These are phyloP conservation scores for Suillus plorans DNA, from an alignment of 768 basidiomycete species.

Conservation along the genomic window DNA sequence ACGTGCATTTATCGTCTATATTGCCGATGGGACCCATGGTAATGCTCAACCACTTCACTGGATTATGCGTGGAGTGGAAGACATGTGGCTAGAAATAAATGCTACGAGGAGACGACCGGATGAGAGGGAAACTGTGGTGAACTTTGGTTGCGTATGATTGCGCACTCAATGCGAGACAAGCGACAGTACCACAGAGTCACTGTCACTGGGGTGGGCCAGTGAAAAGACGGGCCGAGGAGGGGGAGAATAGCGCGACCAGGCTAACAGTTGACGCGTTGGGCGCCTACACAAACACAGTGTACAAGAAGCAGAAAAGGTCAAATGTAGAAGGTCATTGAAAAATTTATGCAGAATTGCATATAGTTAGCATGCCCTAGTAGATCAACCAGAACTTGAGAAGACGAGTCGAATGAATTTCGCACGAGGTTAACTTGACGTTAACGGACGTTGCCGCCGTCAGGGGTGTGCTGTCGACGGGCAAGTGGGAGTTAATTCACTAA, in stretches of 20 bases:
- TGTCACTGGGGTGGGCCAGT: conserved; percentile 22
- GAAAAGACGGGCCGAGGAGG: conserved; percentile 33
- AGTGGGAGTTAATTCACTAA: too few species aligned
- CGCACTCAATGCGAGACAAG: conserved; percentile 36
- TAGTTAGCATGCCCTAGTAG: background rate
- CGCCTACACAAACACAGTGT: background rate
- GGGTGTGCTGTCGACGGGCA: too few species aligned
- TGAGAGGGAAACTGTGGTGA: conserved; percentile 37
- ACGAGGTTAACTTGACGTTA: too few species aligned
- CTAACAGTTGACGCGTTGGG: background rate
- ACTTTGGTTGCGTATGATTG: conserved; percentile 29
- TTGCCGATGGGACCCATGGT: conserved; percentile 33
- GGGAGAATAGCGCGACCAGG: conserved; percentile 22
- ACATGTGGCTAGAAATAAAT: conserved; percentile 28
- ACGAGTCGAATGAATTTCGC: background rate
- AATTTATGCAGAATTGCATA: background rate
- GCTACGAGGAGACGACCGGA: conserved; percentile 29
- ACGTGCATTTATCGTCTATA: conserved; percentile 27
- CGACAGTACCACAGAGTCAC: conserved; percentile 30
- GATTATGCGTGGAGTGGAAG: conserved; percentile 15
- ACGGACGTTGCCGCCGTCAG: too few species aligned
- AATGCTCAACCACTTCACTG: conserved; percentile 35
- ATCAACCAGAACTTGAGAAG: background rate
- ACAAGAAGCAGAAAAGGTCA: background rate
- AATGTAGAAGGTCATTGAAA: background rate